A percentile compares a stretch with the other conserved stretches of the same genome.
Evolutionary conservation across 2,329 filamentous ascomycete genomes (phyloP).

Genomic region (Akanthomyces lecanii): DNA sequence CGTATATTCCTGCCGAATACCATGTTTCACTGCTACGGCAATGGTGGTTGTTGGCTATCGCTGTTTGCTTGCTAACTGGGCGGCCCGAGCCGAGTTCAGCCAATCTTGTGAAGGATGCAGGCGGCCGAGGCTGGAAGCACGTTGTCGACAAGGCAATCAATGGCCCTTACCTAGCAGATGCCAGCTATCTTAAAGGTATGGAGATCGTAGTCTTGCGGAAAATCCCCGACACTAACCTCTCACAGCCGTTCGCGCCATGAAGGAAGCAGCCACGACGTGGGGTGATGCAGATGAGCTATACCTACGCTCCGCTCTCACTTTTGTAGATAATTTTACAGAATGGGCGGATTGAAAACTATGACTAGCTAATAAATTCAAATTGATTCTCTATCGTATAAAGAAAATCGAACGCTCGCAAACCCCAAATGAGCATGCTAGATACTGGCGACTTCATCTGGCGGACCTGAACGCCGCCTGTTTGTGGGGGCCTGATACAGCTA

Average conservation of each 20-base stretch:
- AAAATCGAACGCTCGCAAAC: not conserved
- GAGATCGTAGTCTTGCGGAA: not conserved
- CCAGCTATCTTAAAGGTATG: constrained; percentile 80
- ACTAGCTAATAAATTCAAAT: not conserved
- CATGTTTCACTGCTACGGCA: constrained; percentile 73
- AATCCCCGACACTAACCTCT: constrained; percentile 12
- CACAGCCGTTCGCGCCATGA: constrained; percentile 66
- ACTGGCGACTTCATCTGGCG: too few relatives aligned
- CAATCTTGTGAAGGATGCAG: constrained; percentile 55
- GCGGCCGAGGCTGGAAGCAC: constrained; percentile 69
- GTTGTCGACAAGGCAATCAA: constrained; percentile 68
- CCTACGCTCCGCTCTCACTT: constrained; percentile 63
- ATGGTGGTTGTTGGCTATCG: constrained; percentile 84
- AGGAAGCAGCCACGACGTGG: constrained; percentile 70
- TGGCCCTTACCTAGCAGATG: constrained; percentile 64
- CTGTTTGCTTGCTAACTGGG: constrained; percentile 70
- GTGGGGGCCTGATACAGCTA: constrained; percentile 5
- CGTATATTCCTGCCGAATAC: constrained; percentile 66
- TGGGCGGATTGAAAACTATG: constrained; percentile 48
- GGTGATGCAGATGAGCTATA: constrained; percentile 64
- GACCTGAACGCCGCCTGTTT: not conserved
- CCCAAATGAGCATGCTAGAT: not conserved
- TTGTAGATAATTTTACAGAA: constrained; percentile 68
- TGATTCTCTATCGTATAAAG: not conserved
- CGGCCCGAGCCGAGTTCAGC: constrained; percentile 69